A percentile compares a stretch with the other conserved stretches of the same genome.
These are phyloP conservation scores for Phytophthora macrochlamydospora DNA, from an alignment of 352 stramenopile species.

Conservation along the genomic window DNA sequence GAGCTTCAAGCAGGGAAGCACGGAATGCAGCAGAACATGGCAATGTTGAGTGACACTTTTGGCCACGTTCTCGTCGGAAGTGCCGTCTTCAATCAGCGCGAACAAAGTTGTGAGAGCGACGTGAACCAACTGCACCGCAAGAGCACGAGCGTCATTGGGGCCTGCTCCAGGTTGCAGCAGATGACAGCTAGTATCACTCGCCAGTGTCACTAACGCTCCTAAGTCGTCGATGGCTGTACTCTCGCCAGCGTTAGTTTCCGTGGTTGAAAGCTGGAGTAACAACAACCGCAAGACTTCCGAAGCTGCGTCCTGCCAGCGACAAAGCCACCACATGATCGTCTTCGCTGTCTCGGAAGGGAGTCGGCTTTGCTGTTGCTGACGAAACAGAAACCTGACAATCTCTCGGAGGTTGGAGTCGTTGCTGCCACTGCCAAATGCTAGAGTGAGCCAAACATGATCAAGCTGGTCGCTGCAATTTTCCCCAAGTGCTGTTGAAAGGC, in stretches of 20 bases:
- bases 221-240: slow-evolving; percentile 17
- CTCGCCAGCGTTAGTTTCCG: slow-evolving; percentile 7
- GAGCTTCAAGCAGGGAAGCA: slow-evolving; percentile 43
- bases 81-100: slow-evolving; percentile 14
- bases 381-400: slow-evolving; percentile 47
- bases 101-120: slow-evolving; percentile 29
- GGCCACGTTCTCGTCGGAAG: slow-evolving; percentile 18
- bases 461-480: slow-evolving; percentile 51
- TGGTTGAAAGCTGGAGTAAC: slow-evolving; percentile 14
- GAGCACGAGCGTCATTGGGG: slow-evolving; percentile 10
- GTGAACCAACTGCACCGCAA: slow-evolving; percentile 35
- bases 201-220: slow-evolving; percentile 29
- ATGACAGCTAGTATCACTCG: slow-evolving; percentile 30
- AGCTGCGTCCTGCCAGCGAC: slow-evolving; percentile 61
- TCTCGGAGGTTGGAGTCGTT: slow-evolving; percentile 12
- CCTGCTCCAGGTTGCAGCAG: slow-evolving; percentile 18
- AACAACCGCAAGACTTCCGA: slow-evolving; percentile 42
- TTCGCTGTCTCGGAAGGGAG: slow-evolving; percentile 51
- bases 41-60: slow-evolving; percentile 41
- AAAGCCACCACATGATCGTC: slow-evolving; percentile 67
- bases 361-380: slow-evolving; percentile 37
- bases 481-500: slow-evolving; percentile 46
- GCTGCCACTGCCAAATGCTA: slow-evolving; percentile 39
- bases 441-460: slow-evolving; percentile 71
- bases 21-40: slow-evolving; percentile 54